Base-by-base conservation (phyloP, 169 alveolate species). In the Fabrea salina region DNA sequence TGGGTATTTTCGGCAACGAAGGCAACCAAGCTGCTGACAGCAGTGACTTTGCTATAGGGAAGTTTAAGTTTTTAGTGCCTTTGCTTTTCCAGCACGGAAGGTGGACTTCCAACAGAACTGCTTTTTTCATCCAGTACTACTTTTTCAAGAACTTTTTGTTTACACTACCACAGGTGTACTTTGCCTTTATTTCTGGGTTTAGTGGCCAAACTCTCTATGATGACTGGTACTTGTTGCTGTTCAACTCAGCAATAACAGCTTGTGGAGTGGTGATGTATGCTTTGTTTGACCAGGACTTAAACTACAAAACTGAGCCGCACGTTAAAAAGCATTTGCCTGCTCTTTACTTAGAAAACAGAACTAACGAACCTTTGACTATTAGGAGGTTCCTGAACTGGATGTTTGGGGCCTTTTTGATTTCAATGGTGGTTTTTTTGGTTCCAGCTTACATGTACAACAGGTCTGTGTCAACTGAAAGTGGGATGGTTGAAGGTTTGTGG, bases 1-100 rank as follows among this genome's bases (percentile, higher is more conserved):
- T 97, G 50, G 99, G 99, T 16, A 96, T 97, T 27, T 96, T 92
- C 25, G 99, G 99, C 43, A 97, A 95, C 78, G 99, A 97, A 87
- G 99, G 99, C 30, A 89, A 91, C 64, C 98, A 97, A 89, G 99
- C 99, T 54, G 96, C 99, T 27, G 89, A 95, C 33, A 98, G 98
- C 19, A 95, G 99, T 33, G 99, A 98, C 89, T 97, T 95, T 78
- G 94, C 99, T 44, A 96, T 98, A 71, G 79, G 89, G 22, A 95
- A 97, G 79, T 98, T 98, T 51, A 91, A 93, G 39, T 91, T 92
- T 79, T 82, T 98, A 64, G 93, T 91, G 44, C 94, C 95, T 35
- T 86, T 98, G 53, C 87, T 98, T 22, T 94, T 97, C n/a, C 96
- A 98, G 98, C 99, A 98, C 88, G 99, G 99, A 5, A 88, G 99